Evolutionary conservation across 345 rosid species (phyloP), one percentile per base, ranked within the genome.

Genomic region (Dimocarpus longan): DNA sequence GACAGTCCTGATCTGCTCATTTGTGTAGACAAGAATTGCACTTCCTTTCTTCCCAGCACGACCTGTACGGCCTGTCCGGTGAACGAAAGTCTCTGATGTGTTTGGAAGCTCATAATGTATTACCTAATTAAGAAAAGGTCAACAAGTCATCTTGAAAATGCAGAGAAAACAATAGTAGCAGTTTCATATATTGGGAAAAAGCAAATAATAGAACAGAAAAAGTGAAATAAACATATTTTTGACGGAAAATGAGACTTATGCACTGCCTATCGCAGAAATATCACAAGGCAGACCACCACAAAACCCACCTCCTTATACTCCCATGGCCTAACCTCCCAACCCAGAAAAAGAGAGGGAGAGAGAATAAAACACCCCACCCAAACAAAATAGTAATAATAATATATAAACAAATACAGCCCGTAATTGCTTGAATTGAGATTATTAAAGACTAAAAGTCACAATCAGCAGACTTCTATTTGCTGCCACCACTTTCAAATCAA

Each of bases 1-100:
- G 46, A 97, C 89, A 63, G 88, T 85, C 86, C 95, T 89, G 21
- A 83, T n/a, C 73, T 97, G 95, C 8, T 92, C 93, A 59, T 66
- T 84, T n/a, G 93, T 80, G 82, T 94, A 89, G 72, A 97, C 87
- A 44, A 97, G 91, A 80, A 97, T 92, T 5, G 95, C 93, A 86
- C 82, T 90, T 81, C 99, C 99, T 85, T 92, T 94, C 92, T 95
- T 97, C 39, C 99, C 98, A 70, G 99, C 99, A 78, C 99, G 98
- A n/a, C 98, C 98, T 68, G 99, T 97, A 79, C 98, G 87, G 28
- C 99, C 99, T 70, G 99, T 92, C 56, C 99, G 94, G 77, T 97
- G 99, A 81, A 97, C 98, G 84, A 97, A 97, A 26, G 92, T 93
- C 89, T 97, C 99, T 19, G 98, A 84, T 22, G 79, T 64, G 87